Evolutionary conservation across 495 filamentous ascomycete species (phyloP).

Genomic region (Aspergillus leporis): DNA sequence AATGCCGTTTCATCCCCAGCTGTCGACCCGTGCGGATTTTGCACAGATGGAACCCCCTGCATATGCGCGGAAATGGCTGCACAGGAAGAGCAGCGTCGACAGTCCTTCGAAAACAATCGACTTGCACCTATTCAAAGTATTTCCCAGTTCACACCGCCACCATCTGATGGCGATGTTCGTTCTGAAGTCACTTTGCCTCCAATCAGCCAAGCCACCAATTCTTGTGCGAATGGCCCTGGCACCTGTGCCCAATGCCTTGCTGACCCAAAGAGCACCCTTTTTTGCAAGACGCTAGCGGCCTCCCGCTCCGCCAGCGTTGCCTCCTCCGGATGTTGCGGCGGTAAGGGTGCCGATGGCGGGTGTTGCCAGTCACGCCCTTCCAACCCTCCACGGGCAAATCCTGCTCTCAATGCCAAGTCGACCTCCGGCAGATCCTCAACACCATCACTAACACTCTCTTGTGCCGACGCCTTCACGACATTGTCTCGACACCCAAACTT

Average conservation of each 20-base stretch:
- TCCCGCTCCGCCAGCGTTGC: constrained; percentile 51
- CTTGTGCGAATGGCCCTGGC: constrained; percentile 72
- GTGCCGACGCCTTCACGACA: constrained; percentile 81
- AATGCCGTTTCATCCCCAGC: constrained; percentile 39
- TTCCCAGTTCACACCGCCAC: constrained; percentile 67
- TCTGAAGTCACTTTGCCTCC: constrained; percentile 44
- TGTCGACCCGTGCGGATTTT: constrained; percentile 82
- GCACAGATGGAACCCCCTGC: constrained; percentile 79
- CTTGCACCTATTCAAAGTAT: constrained; percentile 50
- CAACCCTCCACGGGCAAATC: constrained; percentile 10
- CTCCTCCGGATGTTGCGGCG: constrained; percentile 53
- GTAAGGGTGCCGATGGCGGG: constrained; percentile 50
- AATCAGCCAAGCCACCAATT: constrained; percentile 45
- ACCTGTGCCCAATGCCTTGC: constrained; percentile 77
- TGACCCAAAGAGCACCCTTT: constrained; percentile 77
- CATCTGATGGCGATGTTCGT: constrained; percentile 64
- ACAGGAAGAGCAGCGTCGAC: constrained; percentile 40
- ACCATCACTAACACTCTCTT: constrained; percentile 52
- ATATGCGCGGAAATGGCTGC: constrained; percentile 75
- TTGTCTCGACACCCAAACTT: constrained; percentile 79
- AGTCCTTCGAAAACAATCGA: constrained; percentile 43
- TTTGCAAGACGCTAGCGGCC: constrained; percentile 82
- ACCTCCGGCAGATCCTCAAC: constrained; percentile 20
- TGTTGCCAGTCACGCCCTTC: constrained; percentile 45
- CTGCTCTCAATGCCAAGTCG: constrained; percentile 3